Evolutionary conservation across 768 basidiomycete species (phyloP).

Genomic region (Royoungia palumana): DNA sequence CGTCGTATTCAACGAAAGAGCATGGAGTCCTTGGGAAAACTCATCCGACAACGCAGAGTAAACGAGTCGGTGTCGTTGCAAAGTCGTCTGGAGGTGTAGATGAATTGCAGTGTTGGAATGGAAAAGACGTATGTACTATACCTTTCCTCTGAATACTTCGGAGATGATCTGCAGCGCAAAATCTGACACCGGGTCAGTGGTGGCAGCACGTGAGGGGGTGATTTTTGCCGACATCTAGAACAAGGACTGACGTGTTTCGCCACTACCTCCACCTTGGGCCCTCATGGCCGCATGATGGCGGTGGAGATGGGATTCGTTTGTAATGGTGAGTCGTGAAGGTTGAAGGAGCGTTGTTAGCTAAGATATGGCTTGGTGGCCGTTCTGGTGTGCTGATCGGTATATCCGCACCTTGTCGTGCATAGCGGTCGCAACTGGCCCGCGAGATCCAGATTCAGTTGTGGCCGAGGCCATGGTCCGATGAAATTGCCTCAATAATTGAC

Average conservation of each 20-base stretch:
- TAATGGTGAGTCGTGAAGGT: constrained; percentile 62
- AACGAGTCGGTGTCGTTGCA: constrained; percentile 81
- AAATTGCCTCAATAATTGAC: constrained; percentile 19
- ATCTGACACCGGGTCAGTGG: constrained; percentile 42
- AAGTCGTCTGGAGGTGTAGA: constrained; percentile 48
- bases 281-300: constrained; percentile 83
- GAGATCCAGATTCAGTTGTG: constrained; percentile 24
- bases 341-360: constrained; percentile 62
- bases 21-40: constrained; percentile 67
- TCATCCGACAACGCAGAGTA: constrained; percentile 71
- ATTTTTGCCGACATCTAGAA: constrained; percentile 13
- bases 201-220: constrained; percentile 24
- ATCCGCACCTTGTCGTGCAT: constrained; percentile 55
- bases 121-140: constrained; percentile 28
- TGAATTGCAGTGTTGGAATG: constrained; percentile 11
- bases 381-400: constrained; percentile 22
- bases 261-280: constrained; percentile 59
- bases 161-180: constrained; percentile 76
- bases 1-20: constrained; percentile 71
- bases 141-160: constrained; percentile 71
- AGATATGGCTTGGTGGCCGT: constrained; percentile 19
- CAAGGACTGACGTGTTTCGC: constrained; percentile 73
- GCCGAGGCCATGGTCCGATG: constrained; percentile 29
- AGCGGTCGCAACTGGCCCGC: constrained; percentile 54
- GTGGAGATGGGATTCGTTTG: constrained; percentile 84